Evolutionary conservation across 2,329 filamentous ascomycete genomes (phyloP).

Genomic region (Cercospora janseana): DNA sequence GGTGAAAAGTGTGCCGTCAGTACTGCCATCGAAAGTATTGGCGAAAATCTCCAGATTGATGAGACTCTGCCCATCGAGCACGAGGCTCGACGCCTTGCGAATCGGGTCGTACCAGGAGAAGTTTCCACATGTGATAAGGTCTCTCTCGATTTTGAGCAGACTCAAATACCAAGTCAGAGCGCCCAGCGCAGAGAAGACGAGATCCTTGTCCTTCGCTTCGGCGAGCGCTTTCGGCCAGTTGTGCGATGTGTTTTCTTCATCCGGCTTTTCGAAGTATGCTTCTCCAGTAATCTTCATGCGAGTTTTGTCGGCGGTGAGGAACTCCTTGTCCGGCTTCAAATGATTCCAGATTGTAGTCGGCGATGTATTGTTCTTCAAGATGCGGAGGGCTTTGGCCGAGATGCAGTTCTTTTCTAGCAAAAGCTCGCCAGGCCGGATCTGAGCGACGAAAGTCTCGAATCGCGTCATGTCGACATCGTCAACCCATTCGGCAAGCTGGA

Average conservation of each 20-base stretch:
- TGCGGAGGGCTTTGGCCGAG: constrained; percentile 84
- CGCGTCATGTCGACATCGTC: constrained; percentile 93
- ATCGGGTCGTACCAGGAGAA: constrained; percentile 93
- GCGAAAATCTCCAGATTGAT: constrained; percentile 98
- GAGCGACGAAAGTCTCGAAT: constrained; percentile 94
- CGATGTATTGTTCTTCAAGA: constrained; percentile 91
- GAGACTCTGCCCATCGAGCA: constrained; percentile 91
- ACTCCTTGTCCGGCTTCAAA: constrained; percentile 81
- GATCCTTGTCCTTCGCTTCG: constrained; percentile 71
- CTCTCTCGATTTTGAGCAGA: constrained; percentile 79
- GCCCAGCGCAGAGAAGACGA: constrained; percentile 87
- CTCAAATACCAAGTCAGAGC: constrained; percentile 84
- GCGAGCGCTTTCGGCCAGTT: constrained; percentile 76
- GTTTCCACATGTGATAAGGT: constrained; percentile 82
- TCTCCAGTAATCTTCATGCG: constrained; percentile 75
- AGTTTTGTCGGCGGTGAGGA: constrained; percentile 82
- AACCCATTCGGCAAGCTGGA: constrained; percentile 85
- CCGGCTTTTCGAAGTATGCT: constrained; percentile 68
- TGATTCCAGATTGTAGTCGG: constrained; percentile 96
- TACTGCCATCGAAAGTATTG: constrained; percentile 83
- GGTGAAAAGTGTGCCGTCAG: constrained; percentile 82
- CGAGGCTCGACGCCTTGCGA: constrained; percentile 79
- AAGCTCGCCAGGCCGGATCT: constrained; percentile 83
- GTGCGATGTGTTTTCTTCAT: constrained; percentile 55
- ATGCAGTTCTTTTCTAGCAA: constrained; percentile 78